Base-by-base conservation (phyloP, 371 early-diverging fungal genomes). In the Actinomortierella ambigua region DNA sequence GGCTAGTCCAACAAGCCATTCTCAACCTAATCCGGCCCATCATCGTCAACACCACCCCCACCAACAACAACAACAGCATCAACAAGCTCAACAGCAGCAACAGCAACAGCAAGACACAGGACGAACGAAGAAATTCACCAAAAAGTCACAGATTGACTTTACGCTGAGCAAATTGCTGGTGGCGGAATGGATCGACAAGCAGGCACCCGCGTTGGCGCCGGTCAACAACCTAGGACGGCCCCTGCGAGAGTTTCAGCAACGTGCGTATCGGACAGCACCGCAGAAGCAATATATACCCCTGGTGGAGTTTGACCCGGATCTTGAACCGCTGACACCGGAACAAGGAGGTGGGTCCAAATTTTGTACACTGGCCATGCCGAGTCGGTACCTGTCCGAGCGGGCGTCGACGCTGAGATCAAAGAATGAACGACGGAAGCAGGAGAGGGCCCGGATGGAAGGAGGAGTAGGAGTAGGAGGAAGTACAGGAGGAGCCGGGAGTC, bases 231-330 rank as follows among this genome's bases (percentile, higher is more conserved):
- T 4, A 7, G 4, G 15, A 40, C 17, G 42, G n/a, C 14, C 52
- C 5, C 15, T 46, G 18, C 13, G 26, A 8, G 56, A 17, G 17
- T 13, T 15, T n/a, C 27, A 27, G 18, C 43, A 56, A 51, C 20
- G 47, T 51, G 57, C 29, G 11, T 69, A 53, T 46, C 66, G 69
- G 11, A 29, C 67, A 22, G 62, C 76, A n/a, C 56, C 50, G 20
- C 59, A 65, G 23, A 57, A 57, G 17, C 55, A 47, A 4, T 78
- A 78, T 68, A 66, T 73, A 58, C 73, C 65, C 44, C 23, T 78
- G 13, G 50, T 78, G 40, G 68, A 64, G 29, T 78, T 78, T 50
- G 69, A 78, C 11, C 42, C 54, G 0, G 63, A 60, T 2, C 68
- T 77, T 23, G 64, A 69, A 17, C 42, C 61, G 47, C 59, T 42